Evolutionary conservation across 1,284 basidiomycete genomes (phyloP), one percentile per base, ranked within the genome.

Genomic region (Somion occarium): DNA sequence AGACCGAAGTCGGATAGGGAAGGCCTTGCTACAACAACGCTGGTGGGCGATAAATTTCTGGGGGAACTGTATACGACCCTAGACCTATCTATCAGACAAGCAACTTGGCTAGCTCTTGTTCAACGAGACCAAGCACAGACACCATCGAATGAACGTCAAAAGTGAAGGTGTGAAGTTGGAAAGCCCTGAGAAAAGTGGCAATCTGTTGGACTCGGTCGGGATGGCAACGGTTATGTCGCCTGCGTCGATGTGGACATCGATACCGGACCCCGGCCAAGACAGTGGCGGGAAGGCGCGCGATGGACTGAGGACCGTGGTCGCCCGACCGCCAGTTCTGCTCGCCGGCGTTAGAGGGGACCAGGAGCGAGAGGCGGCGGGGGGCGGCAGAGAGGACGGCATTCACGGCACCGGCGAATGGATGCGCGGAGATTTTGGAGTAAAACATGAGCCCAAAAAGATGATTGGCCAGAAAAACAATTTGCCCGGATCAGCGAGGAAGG

Each of bases 401-500:
- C 15, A 9, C 20, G 39, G 39, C 39, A 41, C 20, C 39, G 39
- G 39, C 39, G 39, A 18, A 9, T 22, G 39, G 39, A 22, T 5
- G 39, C 39, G 39, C 7, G 39, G 39, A 15, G n/a, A n/a, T n/a
- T n/a, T n/a, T n/a, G n/a, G n/a, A n/a, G n/a, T n/a, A n/a, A n/a
- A n/a, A n/a, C n/a, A n/a, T n/a, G n/a, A n/a, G n/a, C n/a, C n/a
- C n/a, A n/a, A n/a, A n/a, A n/a, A 7, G 39, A 18, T 15, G 39
- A 22, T 22, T 22, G 39, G 39, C 7, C 15, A 41, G 39, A 19
- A 41, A 41, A 38, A 38, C 3, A 43, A 51, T 44, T 47, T 53
- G 50, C 46, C 50, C 44, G 45, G 49, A 49, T 34, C 30, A 34
- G 30, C 7, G 53, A 49, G 41, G 41, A 44, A 41, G 48, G 48